Evolutionary conservation across 1,284 basidiomycete genomes (phyloP), one percentile per base, ranked within the genome.

Genomic region (Phellinidium pouzarii): DNA sequence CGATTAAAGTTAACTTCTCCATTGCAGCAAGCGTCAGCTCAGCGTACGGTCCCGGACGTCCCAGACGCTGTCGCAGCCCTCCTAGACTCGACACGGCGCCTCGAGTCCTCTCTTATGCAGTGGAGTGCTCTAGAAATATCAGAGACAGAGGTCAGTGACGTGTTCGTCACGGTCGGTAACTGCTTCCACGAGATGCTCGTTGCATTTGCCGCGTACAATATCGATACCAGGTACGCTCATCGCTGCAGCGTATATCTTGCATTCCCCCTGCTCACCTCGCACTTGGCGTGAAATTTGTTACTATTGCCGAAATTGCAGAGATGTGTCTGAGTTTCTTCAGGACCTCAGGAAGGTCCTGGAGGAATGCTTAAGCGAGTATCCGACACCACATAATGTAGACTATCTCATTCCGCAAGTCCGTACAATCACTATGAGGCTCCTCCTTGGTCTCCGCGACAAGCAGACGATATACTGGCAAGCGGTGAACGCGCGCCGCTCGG

Each of bases 141-240:
- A 3, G 91, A 95, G 59, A 74, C 73, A 17, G 74, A 92, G 64
- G 93, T 98, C 60, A 94, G 90, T 72, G 87, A 95, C 66, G 81
- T 92, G 53, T 99, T 94, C 65, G 91, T 99, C 51, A 79, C 84
- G 58, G 79, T 98, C n/a, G 94, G 93, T 34, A 90, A 91, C 64
- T 87, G 94, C 60, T 95, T 97, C 73, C 94, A 95, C 68, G 74
- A 79, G 1, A 87, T 88, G 48, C 81, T 92, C 31, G 76, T 75
- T 31, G 91, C 93, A 0, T 97, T 98, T 65, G 76, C 80, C 20
- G 73, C 78, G 48, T 82, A 87, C 60, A 77, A 80, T 22, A 91
- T 99, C 61, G 80, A 87, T 58, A 83, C 94, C 65, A 84, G 77
- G 93, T 94, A 58, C 65, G 79, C 65, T 22, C 27, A 27, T 25